phyloP scores from a whole-genome alignment of 2,329 filamentous ascomycete species.

The Coniochaeta ligniaria region DNA sequence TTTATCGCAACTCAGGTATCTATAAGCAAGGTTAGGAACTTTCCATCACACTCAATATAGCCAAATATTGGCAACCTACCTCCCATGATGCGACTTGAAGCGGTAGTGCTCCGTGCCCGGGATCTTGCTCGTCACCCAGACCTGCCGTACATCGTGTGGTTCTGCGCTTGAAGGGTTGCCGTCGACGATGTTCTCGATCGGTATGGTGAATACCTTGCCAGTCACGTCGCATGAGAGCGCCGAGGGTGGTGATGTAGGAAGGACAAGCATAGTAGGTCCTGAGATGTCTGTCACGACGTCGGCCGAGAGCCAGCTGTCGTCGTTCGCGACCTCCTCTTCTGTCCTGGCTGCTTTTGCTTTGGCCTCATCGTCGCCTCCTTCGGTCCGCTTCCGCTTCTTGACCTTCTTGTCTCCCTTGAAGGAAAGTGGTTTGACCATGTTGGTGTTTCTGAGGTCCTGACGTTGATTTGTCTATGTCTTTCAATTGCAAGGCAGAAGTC shows the following conservation, averaged over 20 bases:
- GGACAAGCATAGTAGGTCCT: conserved; percentile 75
- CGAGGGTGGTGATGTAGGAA: conserved; percentile 66
- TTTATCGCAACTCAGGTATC: conserved; percentile 81
- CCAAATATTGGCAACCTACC: conserved; percentile 39
- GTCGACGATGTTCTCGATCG: conserved; percentile 83
- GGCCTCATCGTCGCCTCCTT: conserved; percentile 35
- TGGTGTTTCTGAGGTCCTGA: background rate
- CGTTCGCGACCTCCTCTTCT: conserved; percentile 41
- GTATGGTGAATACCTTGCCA: conserved; percentile 77
- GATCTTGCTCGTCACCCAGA: conserved; percentile 85
- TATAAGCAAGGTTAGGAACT: conserved; percentile 24
- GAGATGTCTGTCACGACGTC: conserved; percentile 66
- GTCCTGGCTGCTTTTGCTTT: conserved; percentile 26
- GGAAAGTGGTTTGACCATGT: conserved; percentile 79
- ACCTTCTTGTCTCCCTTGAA: conserved; percentile 98
- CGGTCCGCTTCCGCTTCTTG: conserved; percentile 80
- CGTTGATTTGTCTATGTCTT: background rate
- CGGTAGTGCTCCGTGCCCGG: conserved; percentile 74
- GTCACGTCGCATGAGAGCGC: conserved; percentile 80
- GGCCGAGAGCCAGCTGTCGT: conserved; percentile 89
- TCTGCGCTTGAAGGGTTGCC: conserved; percentile 77
- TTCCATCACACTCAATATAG: background rate
- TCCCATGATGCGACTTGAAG: conserved; percentile 86
- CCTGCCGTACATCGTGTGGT: conserved; percentile 91
- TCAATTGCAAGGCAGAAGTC: background rate